Evolutionary conservation across 116 monocot species (phyloP).

Genomic region (Dioscorea cayenensis): DNA sequence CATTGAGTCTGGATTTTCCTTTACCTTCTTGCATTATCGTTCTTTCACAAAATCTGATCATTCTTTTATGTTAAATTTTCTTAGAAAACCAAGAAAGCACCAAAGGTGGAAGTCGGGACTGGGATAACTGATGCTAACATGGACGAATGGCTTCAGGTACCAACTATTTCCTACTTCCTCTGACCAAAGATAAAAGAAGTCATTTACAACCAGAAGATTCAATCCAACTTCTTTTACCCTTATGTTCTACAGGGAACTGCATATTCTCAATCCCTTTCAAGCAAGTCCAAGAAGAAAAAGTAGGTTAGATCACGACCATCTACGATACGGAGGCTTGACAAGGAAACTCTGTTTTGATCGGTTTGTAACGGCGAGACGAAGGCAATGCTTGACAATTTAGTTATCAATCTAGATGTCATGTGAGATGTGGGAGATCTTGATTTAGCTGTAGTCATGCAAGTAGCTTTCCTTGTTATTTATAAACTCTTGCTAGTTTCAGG

Average conservation of each 20-base stretch:
- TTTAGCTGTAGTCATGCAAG: neutral
- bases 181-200: neutral
- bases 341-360: neutral
- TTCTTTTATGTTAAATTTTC: neutral
- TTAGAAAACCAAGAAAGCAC: constrained; percentile 77
- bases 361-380: too few relatives aligned
- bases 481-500: too few relatives aligned
- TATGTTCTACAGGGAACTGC: constrained; percentile 45
- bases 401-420: neutral
- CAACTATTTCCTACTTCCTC: neutral
- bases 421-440: neutral
- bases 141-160: constrained; percentile 89
- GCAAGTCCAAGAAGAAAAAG: constrained; percentile 82
- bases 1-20: too few relatives aligned
- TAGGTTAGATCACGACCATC: constrained; percentile 4
- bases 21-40: neutral
- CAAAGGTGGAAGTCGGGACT: constrained; percentile 90
- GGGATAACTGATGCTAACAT: constrained; percentile 51
- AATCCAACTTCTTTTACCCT: too few relatives aligned
- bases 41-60: neutral
- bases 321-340: neutral
- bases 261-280: constrained; percentile 48
- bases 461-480: neutral
- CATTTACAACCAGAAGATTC: too few relatives aligned
- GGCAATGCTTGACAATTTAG: neutral